Base-by-base conservation (phyloP, 495 filamentous ascomycete species). In the Xylona heveae region DNA sequence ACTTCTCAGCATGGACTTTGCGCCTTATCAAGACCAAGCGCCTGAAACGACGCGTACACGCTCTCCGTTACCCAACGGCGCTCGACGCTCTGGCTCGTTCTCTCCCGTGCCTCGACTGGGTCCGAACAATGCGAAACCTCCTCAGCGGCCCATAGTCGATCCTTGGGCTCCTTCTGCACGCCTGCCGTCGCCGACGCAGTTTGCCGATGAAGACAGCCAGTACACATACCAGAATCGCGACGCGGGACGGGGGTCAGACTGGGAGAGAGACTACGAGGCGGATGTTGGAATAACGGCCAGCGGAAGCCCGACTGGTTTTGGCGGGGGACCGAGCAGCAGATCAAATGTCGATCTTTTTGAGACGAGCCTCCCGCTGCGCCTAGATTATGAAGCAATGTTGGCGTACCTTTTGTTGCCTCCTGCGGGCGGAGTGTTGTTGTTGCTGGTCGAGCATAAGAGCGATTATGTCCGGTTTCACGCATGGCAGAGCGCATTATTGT, bases 381-480 rank as follows among this genome's bases (percentile, higher is more conserved):
- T 57, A 48, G 80, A 74, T 43, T 70, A 81, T 42, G 88, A 95
- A 58, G 88, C 88, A 12, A 77, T 76, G 49, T 54, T 94, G 54
- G 84, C 88, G 26, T 97, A 97, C 52, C 48, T 94, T 41, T 62
- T 73, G 37, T 52, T 90, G 13, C 88, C 88, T 44, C 88, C 88
- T 10, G 71, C 83, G 0, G 88, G 85, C 18, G 78, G 71, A 18
- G 78, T 93, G 7, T 52, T 92, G 40, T 50, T 97, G 46, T 49
- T 97, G 38, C 62, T 95, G 40, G 40, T 82, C 37, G 88, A 97
- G 62, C 67, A 81, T 43, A 85, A 88, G 63, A 93, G 82, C 43
- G 88, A 95, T 53, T 97, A 92, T 49, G 88, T 97, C 23, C 60
- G 88, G 81, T 91, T 29, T 13, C 27, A 29, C 17, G 22, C 21